Base-by-base conservation (phyloP, 2,329 filamentous ascomycete genomes). In the Elsinoe fawcettii region DNA sequence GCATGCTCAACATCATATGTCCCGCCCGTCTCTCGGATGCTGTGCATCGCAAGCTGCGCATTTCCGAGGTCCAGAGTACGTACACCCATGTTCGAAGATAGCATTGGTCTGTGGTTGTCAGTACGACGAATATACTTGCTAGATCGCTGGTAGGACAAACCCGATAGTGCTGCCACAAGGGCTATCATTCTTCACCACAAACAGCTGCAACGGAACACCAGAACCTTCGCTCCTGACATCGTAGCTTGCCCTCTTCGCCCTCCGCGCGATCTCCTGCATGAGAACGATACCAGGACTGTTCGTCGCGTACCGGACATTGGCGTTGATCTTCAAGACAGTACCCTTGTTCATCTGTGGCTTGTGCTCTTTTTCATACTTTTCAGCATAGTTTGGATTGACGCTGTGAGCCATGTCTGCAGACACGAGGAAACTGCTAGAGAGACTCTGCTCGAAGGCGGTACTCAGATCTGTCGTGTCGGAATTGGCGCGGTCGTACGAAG, bases 331-430 rank as follows among this genome's bases (percentile, higher is more conserved):
- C 77, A 99, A 90, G 46, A 97, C 92, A 3, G 89, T 89, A 54
- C 93, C 93, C 71, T 90, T 88, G 80, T 99, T 99, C 81, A 99
- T 95, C 73, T 91, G 86, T 4, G 93, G 93, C 63, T 88, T 83
- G 74, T 99, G 93, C 65, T 89, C 87, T 34, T 83, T 74, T 75
- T 99, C 93, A 74, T 97, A 96, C 74, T 97, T 97, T 64, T 76
- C 83, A 3, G 85, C 80, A 71, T 96, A 99, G 76, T 99, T 99
- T 58, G 93, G 93, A 72, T 99, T 90, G 12, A 99, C 85, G 4
- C 87, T 87, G 75, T 99, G 93, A 1, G 93, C 91, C 93, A 99
- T 97, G 70, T 99, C 93, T 55, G 93, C 93, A 5, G 90, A 96
- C 61, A 99, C 80, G 59, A 99, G 83, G 80, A 99, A 96, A 1